A percentile compares a stretch with the other conserved stretches of the same genome.
phyloP scores from a whole-genome alignment of 805 yeast species.

The Tetrapisispora phaffii region DNA sequence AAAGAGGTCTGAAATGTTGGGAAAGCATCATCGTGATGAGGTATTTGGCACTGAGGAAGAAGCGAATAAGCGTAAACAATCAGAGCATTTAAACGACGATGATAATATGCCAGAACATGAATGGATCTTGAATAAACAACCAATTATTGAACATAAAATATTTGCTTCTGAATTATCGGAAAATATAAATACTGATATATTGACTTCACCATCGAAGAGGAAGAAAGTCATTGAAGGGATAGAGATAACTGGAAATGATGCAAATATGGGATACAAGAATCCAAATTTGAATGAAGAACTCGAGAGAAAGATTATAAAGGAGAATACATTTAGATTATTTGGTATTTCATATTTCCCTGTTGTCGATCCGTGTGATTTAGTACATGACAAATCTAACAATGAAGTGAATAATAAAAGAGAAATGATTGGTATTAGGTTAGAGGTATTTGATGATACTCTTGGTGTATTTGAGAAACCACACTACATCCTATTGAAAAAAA shows the following conservation, averaged over 20 bases:
- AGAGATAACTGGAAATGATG: background rate
- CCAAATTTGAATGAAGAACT: background rate
- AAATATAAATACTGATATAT: slow-evolving; percentile 15
- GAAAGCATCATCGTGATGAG: background rate
- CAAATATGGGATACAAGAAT: too few species aligned
- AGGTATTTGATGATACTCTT: slow-evolving; percentile 25
- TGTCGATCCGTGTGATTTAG: slow-evolving; percentile 28
- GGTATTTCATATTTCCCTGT: slow-evolving; percentile 35
- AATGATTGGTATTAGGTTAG: slow-evolving; percentile 34
- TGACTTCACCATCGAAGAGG: slow-evolving; percentile 26
- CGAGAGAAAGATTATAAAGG: slow-evolving; percentile 16
- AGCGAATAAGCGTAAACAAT: background rate
- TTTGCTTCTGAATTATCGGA: slow-evolving; percentile 20
- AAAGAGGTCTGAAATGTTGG: background rate
- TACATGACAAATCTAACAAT: slow-evolving; percentile 7
- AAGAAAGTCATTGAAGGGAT: background rate
- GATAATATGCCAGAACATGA: slow-evolving; percentile 13
- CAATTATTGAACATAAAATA: slow-evolving; percentile 16
- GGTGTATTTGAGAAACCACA: slow-evolving; percentile 29
- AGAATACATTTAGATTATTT: slow-evolving; percentile 31
- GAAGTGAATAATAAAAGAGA: slow-evolving; percentile 11
- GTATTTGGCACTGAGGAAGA: background rate
- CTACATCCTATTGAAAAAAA: slow-evolving; percentile 29
- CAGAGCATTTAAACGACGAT: background rate
- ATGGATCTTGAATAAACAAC: slow-evolving; percentile 15